phyloP scores from a whole-genome alignment of 1,284 basidiomycete species.

The Megacollybia platyphylla region DNA sequence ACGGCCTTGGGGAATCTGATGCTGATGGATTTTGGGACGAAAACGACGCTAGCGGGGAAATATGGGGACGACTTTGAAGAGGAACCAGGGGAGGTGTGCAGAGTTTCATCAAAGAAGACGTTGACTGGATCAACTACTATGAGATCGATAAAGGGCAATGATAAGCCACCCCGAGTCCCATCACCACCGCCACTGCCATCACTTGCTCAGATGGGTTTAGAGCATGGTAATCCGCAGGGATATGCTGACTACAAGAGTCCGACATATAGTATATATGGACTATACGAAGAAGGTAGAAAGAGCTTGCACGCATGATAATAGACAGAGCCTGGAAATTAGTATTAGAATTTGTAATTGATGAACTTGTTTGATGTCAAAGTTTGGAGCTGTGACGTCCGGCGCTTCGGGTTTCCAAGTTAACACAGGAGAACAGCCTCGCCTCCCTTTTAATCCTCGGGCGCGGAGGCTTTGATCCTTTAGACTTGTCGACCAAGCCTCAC shows the following conservation, averaged over 20 bases:
- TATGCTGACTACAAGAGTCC: constrained; percentile 62
- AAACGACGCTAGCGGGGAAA: constrained; percentile 16
- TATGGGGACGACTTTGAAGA: constrained; percentile 8
- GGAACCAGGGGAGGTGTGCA: constrained; percentile 3
- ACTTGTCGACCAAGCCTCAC: constrained; percentile 6
- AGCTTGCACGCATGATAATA: constrained; percentile 16
- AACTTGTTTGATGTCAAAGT: not conserved
- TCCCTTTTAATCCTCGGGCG: not conserved
- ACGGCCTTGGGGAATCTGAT: constrained; percentile 45
- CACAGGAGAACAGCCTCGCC: not conserved
- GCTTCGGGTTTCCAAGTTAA: not conserved
- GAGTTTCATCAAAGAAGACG: constrained; percentile 1
- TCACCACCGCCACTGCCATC: constrained; percentile 66
- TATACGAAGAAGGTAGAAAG: constrained; percentile 56
- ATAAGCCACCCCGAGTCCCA: constrained; percentile 64
- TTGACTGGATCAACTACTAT: constrained; percentile 5
- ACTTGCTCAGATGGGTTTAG: constrained; percentile 62
- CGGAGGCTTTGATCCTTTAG: not conserved
- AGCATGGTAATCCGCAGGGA: constrained; percentile 44
- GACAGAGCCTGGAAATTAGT: not conserved
- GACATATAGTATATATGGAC: constrained; percentile 68
- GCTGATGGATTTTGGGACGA: constrained; percentile 38
- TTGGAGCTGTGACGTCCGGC: not conserved
- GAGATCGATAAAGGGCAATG: constrained; percentile 23
- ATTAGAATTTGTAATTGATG: not conserved